A percentile compares a stretch with the other conserved stretches of the same genome.
Evolutionary conservation across 139 green algal genomes (phyloP).

Genomic region (Closterium sp.): DNA sequence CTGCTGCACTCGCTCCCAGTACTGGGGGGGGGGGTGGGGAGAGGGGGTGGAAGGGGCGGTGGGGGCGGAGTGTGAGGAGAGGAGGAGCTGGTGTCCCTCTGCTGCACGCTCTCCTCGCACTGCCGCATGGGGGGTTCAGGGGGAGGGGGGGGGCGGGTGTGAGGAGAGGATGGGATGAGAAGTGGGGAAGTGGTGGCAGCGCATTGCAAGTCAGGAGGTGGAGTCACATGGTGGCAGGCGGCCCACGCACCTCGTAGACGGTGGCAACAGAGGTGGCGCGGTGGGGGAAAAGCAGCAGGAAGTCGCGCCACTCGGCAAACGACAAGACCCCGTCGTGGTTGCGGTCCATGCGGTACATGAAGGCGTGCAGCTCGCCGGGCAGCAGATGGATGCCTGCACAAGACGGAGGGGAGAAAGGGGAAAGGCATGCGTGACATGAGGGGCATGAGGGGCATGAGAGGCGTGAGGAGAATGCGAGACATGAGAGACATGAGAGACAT

Average conservation of each 20-base stretch:
- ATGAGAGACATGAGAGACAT: too few relatives aligned
- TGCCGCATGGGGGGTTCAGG: too few relatives aligned
- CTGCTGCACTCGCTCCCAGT: conserved; percentile 23
- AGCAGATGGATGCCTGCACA: conserved; percentile 16
- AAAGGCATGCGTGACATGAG: background rate
- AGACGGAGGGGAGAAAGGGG: background rate
- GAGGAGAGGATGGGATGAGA: background rate
- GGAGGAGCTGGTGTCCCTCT: too few relatives aligned
- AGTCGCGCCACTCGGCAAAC: conserved; percentile 35
- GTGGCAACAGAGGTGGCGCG: conserved; percentile 3
- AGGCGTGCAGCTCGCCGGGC: background rate
- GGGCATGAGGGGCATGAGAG: background rate
- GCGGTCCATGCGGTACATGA: conserved; percentile 9
- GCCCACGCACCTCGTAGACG: conserved; percentile 15
- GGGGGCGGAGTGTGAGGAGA: too few relatives aligned
- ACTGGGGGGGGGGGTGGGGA: background rate
- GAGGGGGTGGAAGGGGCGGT: background rate
- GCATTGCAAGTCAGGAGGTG: too few relatives aligned
- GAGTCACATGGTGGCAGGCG: background rate
- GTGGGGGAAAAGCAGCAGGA: conserved; percentile 33
- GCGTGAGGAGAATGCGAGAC: background rate
- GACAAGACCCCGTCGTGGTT: conserved; percentile 25
- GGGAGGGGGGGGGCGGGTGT: too few relatives aligned
- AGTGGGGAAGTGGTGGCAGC: too few relatives aligned
- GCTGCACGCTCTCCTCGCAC: too few relatives aligned